Conservation (phyloP, 2,329 filamentous ascomycete species). For the Aspergillus novoparasiticus region DNA sequence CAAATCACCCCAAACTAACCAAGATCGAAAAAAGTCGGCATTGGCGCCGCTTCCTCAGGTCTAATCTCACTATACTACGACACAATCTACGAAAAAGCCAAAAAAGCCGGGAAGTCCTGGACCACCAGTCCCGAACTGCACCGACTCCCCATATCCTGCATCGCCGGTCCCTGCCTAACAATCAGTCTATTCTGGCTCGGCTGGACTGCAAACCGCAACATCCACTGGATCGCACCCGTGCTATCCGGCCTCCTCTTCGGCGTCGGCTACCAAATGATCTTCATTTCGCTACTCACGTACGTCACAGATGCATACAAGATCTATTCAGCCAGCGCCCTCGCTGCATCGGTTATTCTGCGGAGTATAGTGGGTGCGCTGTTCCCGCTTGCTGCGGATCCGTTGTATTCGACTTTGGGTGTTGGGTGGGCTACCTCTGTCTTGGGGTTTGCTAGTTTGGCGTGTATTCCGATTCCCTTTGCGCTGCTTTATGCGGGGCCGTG, state of each 20-base stretch:
- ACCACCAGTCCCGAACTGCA: slow-evolving; percentile 60
- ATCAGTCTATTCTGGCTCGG: slow-evolving; percentile 58
- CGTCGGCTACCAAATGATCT: slow-evolving; percentile 63
- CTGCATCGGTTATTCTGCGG: slow-evolving; percentile 53
- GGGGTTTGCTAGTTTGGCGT: slow-evolving; percentile 41
- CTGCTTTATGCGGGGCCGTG: slow-evolving; percentile 33
- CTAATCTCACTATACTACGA: slow-evolving; percentile 69
- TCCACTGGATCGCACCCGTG: slow-evolving; percentile 60
- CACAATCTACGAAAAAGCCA: slow-evolving; percentile 56
- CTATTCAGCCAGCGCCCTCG: slow-evolving; percentile 61
- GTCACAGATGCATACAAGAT: slow-evolving; percentile 69
- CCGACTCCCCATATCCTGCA: slow-evolving; percentile 69
- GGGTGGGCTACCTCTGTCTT: slow-evolving; percentile 46
- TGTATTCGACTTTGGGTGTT: slow-evolving; percentile 43
- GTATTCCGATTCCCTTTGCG: slow-evolving; percentile 45
- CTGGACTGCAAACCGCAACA: slow-evolving; percentile 54
- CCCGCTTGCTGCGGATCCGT: slow-evolving; percentile 51
- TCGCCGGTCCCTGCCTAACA: slow-evolving; percentile 68
- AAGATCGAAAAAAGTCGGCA: slow-evolving; percentile 50
- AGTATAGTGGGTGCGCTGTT: slow-evolving; percentile 58
- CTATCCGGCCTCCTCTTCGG: slow-evolving; percentile 65
- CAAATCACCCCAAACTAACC: not conserved
- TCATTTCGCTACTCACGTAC: slow-evolving; percentile 67
- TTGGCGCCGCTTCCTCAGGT: slow-evolving; percentile 62
- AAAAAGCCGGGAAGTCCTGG: slow-evolving; percentile 57